Evolutionary conservation across 2,329 filamentous ascomycete genomes (phyloP).

Genomic region (Chaetomiaceae sp.): DNA sequence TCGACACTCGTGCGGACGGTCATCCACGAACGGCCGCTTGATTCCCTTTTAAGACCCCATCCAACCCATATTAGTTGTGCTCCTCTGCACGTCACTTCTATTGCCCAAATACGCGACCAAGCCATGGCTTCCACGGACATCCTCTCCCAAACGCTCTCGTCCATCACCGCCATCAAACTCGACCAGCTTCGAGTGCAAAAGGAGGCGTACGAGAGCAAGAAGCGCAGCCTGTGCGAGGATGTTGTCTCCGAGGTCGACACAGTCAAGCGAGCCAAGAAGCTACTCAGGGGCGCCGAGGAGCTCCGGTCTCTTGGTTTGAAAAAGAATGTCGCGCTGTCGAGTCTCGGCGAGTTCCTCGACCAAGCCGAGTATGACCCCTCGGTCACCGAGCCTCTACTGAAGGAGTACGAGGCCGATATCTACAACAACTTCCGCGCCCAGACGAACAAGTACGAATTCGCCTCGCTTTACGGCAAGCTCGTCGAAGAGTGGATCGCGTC

Average conservation of each 20-base stretch:
- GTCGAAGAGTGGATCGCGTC: slow-evolving; percentile 50
- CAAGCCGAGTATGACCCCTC: slow-evolving; percentile 52
- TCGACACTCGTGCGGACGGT: too few relatives aligned
- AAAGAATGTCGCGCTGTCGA: slow-evolving; percentile 31
- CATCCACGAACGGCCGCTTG: too few relatives aligned
- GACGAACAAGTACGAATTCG: slow-evolving; percentile 52
- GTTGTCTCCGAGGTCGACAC: slow-evolving; percentile 26
- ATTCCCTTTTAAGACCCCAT: too few relatives aligned
- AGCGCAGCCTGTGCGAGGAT: slow-evolving; percentile 38
- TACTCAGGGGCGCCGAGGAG: slow-evolving; percentile 36
- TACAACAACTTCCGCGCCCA: slow-evolving; percentile 44
- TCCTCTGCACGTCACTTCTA: not conserved
- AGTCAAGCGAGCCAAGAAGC: slow-evolving; percentile 31
- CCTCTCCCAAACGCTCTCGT: slow-evolving; percentile 50
- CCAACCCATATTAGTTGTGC: not conserved
- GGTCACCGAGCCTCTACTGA: slow-evolving; percentile 43
- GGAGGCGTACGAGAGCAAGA: slow-evolving; percentile 44
- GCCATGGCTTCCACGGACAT: slow-evolving; percentile 36
- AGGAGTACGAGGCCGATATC: slow-evolving; percentile 45
- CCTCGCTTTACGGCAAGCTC: slow-evolving; percentile 51
- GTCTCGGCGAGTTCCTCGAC: slow-evolving; percentile 48
- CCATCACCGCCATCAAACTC: slow-evolving; percentile 54
- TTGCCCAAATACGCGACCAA: not conserved
- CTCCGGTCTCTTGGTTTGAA: slow-evolving; percentile 32
- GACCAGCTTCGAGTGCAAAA: slow-evolving; percentile 52